Percentiles rank a stretch among this genome's conserved stretches.
Conservation (phyloP, 108 stramenopile genomes). For the Nitzschia sp. region DNA sequence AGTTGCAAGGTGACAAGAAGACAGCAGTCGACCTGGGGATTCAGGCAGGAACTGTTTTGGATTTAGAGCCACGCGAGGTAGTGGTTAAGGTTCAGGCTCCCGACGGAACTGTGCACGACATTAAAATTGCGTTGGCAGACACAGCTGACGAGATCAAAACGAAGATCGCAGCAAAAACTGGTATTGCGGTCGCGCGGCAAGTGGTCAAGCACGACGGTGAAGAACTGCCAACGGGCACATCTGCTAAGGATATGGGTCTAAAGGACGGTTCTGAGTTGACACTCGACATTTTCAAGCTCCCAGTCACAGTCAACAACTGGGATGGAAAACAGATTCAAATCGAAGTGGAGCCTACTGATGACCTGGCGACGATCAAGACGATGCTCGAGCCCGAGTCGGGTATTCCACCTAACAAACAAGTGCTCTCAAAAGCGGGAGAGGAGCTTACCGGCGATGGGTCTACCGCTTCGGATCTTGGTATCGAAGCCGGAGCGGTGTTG, state of each 20-base stretch:
- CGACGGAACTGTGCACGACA: conserved; percentile 4
- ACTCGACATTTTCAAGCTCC: conserved; percentile 26
- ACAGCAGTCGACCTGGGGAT: conserved; percentile 14
- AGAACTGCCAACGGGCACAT: conserved; percentile 18
- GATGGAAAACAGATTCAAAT: conserved; percentile 11
- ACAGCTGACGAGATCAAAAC: conserved; percentile 8
- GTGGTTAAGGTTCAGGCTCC: conserved; percentile 20
- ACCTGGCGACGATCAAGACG: conserved; percentile 21
- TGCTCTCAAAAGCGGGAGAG: conserved; percentile 6
- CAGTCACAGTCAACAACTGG: conserved; percentile 23
- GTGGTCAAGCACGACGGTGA: conserved; percentile 20
- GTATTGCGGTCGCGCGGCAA: conserved; percentile 20
- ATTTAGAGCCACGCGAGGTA: conserved; percentile 24
- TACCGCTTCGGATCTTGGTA: conserved; percentile 25
- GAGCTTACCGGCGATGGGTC: conserved; percentile 20
- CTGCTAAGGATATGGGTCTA: conserved; percentile 17
- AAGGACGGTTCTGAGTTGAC: conserved; percentile 12
- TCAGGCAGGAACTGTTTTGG: conserved; percentile 14
- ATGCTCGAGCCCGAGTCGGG: conserved; percentile 18
- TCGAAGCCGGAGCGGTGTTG: conserved; percentile 23
- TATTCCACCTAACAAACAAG: conserved; percentile 27
- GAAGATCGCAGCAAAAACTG: conserved; percentile 20
- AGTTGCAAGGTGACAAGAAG: conserved; percentile 5
- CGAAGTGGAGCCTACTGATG: conserved; percentile 21
- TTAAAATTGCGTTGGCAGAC: conserved; percentile 9